Percentiles rank a stretch among this genome's conserved stretches.
phyloP scores from a whole-genome alignment of 352 stramenopile genomes.

The Ochromonadaceae sp. region DNA sequence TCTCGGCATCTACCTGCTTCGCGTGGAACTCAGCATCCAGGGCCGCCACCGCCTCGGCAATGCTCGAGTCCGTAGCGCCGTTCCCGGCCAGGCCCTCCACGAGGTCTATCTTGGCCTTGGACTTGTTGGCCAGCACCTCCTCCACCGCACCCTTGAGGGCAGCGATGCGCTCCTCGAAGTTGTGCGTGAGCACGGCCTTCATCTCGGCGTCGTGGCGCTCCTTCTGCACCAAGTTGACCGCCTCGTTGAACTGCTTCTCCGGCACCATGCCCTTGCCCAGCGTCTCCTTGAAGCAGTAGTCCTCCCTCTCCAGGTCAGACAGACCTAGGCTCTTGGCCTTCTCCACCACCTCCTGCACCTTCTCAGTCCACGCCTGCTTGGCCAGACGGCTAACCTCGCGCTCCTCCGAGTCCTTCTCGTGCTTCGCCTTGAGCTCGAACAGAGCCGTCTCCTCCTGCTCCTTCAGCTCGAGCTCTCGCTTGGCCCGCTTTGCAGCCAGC shows the following conservation, averaged over 20 bases:
- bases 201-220: conserved; percentile 8
- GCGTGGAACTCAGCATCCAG: not conserved
- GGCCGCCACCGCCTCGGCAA: not conserved
- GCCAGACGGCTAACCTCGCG: not conserved
- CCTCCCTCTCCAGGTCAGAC: not conserved
- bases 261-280: not conserved
- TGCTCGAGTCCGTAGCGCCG: not conserved
- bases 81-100: not conserved
- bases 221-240: not conserved
- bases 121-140: not conserved
- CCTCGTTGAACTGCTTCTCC: conserved; percentile 9
- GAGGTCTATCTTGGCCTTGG: not conserved
- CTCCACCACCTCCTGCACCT: not conserved
- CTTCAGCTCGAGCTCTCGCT: conserved; percentile 1
- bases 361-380: not conserved
- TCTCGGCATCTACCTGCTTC: conserved; percentile 2
- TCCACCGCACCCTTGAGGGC: not conserved
- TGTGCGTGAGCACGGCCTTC: not conserved
- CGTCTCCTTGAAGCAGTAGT: conserved; percentile 2
- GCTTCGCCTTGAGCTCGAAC: not conserved
- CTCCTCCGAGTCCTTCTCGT: not conserved
- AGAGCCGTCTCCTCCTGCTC: conserved; percentile 8
- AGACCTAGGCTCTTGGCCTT: not conserved
- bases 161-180: conserved; percentile 11
- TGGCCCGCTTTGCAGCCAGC: not conserved